These are phyloP conservation scores for Curvularia hawaiiensis DNA, from an alignment of 2,329 filamentous ascomycete species.

Conservation along the genomic window DNA sequence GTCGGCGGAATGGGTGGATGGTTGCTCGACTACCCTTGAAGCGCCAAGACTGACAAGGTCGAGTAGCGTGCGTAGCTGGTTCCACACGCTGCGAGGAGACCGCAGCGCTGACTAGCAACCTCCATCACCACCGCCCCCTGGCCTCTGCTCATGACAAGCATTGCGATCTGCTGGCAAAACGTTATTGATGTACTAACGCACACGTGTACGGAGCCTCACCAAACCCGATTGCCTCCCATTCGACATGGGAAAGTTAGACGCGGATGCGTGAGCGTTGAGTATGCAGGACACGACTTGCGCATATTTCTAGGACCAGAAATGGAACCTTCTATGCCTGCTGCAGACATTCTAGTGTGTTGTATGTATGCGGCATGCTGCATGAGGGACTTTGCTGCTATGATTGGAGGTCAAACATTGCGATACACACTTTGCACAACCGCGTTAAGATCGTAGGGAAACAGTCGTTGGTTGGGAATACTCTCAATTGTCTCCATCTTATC, in stretches of 20 bases:
- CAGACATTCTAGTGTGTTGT: not conserved
- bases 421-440: not conserved
- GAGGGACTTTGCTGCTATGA: not conserved
- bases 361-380: not conserved
- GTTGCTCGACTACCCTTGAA: conserved; percentile 24
- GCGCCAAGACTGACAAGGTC: conserved; percentile 25
- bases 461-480: not conserved
- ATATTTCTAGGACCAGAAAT: not conserved
- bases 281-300: not conserved
- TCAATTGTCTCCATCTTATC: not conserved
- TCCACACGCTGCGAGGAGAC: conserved; percentile 13
- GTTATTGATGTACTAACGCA: not conserved
- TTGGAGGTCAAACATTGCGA: not conserved
- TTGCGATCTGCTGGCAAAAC: not conserved
- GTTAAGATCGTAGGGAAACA: not conserved
- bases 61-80: conserved; percentile 19
- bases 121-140: not conserved
- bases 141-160: not conserved
- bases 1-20: conserved; percentile 28
- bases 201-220: not conserved
- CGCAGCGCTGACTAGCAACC: conserved; percentile 1
- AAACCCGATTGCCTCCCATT: not conserved
- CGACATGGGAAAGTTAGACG: not conserved
- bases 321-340: not conserved
- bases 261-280: not conserved